Base-by-base conservation (phyloP, 176 grass and related monocot species). In the Miscanthus lutarioriparius region DNA sequence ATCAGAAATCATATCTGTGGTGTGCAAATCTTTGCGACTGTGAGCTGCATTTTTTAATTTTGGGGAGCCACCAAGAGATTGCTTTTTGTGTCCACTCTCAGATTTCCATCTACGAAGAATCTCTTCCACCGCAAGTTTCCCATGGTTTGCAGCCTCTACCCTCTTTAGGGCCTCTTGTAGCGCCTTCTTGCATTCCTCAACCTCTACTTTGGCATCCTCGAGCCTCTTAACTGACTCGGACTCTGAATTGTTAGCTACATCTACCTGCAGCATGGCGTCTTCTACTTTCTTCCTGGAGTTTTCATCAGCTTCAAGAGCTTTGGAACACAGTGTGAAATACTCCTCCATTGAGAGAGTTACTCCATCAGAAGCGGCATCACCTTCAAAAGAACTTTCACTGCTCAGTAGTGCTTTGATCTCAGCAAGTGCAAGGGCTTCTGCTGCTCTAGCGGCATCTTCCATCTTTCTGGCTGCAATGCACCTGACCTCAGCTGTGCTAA, bases 401-500 rank as follows among this genome's bases (percentile, higher is more conserved):
- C 89, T 90, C 22, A 91, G 35, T 45, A 97, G 66, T 78, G 89
- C 92, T 84, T 93, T 95, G 39, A 93, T 90, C 67, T 97, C 92
- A 41, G 86, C 88, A 80, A 97, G 89, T 72, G 95, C 91, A 86
- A 95, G 37, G 59, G 87, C 79, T 84, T 95, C 95, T 51, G 95
- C 92, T 74, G 89, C 91, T 81, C 77, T 91, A 25, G 92, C 91
- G 17, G 95, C 95, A 79, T 95, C 92, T 90, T 95, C 95, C 87
- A 93, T 92, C 88, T 97, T 97, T 79, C 83, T 95, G 62, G 92
- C 92, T 48, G 92, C 95, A 76, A 88, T 65, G 36, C 81, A 88
- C 53, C 88, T 91, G 43, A 93, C 73, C 73, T 97, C 95, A 56
- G 91, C 87, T 14, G 85, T 93, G 56, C 56, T 84, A 77, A 95